Evolutionary conservation across 306 rosid genomes (phyloP).

Genomic region (Quercus engelmannii): DNA sequence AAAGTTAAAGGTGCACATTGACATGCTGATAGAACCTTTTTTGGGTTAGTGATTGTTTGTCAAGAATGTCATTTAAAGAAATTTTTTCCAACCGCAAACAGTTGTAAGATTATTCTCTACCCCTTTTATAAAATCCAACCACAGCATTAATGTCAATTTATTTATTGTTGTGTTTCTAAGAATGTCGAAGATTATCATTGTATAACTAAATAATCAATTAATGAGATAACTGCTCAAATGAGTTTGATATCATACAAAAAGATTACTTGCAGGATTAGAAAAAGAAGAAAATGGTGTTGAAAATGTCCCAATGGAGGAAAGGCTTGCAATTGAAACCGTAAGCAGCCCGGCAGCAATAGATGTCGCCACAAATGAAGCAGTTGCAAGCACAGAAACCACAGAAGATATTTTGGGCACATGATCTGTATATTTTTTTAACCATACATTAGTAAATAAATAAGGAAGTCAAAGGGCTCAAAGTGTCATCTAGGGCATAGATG

Average conservation of each 20-base stretch:
- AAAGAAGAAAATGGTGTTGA: constrained; percentile 45
- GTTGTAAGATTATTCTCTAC: not conserved
- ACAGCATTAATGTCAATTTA: not conserved
- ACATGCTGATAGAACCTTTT: not conserved
- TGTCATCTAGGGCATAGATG: not conserved
- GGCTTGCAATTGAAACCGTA: constrained; percentile 79
- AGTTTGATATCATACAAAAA: constrained; percentile 53
- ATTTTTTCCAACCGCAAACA: not conserved
- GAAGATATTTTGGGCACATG: constrained; percentile 52
- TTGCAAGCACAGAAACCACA: constrained; percentile 48
- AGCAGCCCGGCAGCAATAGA: constrained; percentile 69
- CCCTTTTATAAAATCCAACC: not conserved
- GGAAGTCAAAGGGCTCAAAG: not conserved
- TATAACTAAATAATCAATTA: not conserved
- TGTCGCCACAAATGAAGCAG: constrained; percentile 61
- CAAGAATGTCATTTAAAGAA: not conserved
- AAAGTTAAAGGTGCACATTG: not conserved
- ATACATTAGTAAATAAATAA: not conserved
- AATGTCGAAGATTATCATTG: not conserved
- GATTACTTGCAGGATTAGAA: constrained; percentile 76
- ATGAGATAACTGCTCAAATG: constrained; percentile 1
- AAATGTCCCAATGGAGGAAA: constrained; percentile 55
- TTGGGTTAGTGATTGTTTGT: not conserved
- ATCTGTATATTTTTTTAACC: constrained; percentile 45
- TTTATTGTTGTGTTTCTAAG: not conserved